Evolutionary conservation across 2,329 filamentous ascomycete species (phyloP), one percentile per base, ranked within the genome.

Genomic region (Colletotrichum magnum): DNA sequence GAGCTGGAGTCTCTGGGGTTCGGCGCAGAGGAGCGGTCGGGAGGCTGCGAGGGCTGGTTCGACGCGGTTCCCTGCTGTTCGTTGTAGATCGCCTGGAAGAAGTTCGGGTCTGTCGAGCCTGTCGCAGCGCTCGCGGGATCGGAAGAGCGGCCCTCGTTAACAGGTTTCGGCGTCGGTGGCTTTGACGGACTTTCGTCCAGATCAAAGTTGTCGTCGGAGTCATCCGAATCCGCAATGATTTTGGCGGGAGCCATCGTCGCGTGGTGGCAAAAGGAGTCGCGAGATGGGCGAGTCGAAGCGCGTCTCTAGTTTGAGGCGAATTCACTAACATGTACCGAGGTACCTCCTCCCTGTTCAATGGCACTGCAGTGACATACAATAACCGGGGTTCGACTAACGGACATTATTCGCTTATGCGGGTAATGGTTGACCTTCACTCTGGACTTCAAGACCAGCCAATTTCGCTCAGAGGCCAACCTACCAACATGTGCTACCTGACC

Each of bases 71-170:
- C 76, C 47, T 80, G 79, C 72, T 87, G 84, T 56, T 86, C 82
- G 24, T 85, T 78, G 66, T 85, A 87, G 10, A 87, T 73, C 58
- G 77, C 79, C 54, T 81, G 81, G 70, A 87, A 87, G 71, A 86
- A 84, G 0, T 78, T 80, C 1, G 81, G 79, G 66, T 87, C 84
- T 1, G 86, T 87, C 16, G 85, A 87, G 24, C 74, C 77, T 6
- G 80, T 79, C 45, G 74, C 74, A 63, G 74, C 72, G 65, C 77
- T 73, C 1, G 48, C 39, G 15, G 77, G 72, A 70, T 75, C 76
- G 10, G 74, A 75, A 18, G 74, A 76, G 28, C 73, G 71, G 12
- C 21, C 43, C 32, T 61, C 58, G 32, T 32, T 47, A 16, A 39
- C 47, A n/a, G 54, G n/a, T 9, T 43, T 53, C 9, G 63, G 47